Evolutionary conservation across 306 rosid species (phyloP).

Genomic region (Dalbergia cochinchinensis): DNA sequence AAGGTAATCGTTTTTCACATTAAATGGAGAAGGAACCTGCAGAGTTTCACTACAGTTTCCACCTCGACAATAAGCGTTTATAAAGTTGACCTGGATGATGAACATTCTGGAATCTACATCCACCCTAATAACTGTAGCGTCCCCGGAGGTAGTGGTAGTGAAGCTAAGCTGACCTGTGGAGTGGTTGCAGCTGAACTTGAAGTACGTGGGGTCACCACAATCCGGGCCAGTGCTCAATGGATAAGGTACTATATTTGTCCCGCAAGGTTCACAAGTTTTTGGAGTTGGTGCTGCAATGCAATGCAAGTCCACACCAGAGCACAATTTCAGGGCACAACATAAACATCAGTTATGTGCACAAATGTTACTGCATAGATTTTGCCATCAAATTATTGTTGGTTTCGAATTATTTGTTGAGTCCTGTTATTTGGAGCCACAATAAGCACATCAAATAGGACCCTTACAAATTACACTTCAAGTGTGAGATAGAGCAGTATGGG

Average conservation of each 20-base stretch:
- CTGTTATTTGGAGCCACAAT: too few relatives aligned
- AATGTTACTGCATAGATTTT: too few relatives aligned
- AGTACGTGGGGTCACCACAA: conserved; percentile 54
- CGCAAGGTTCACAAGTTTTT: conserved; percentile 49
- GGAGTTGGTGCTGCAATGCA: conserved; percentile 42
- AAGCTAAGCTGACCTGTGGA: conserved; percentile 37
- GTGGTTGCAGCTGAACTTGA: conserved; percentile 22
- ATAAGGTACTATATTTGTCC: conserved; percentile 52
- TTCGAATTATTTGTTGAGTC: too few relatives aligned
- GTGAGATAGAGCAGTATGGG: too few relatives aligned
- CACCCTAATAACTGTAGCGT: background rate
- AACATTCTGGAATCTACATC: background rate
- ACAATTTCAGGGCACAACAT: background rate
- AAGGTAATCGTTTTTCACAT: background rate
- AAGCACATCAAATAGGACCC: too few relatives aligned
- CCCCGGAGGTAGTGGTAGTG: background rate
- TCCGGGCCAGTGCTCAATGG: conserved; percentile 47
- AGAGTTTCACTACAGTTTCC: too few relatives aligned
- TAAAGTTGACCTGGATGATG: background rate
- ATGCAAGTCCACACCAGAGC: background rate
- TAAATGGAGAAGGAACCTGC: conserved; percentile 7
- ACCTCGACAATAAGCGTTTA: too few relatives aligned
- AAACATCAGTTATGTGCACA: too few relatives aligned
- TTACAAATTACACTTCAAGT: too few relatives aligned
- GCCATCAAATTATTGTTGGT: too few relatives aligned